A percentile compares a stretch with the other conserved stretches of the same genome.
Conservation (phyloP, 345 rosid genomes). For the Carallia pectinifolia region DNA sequence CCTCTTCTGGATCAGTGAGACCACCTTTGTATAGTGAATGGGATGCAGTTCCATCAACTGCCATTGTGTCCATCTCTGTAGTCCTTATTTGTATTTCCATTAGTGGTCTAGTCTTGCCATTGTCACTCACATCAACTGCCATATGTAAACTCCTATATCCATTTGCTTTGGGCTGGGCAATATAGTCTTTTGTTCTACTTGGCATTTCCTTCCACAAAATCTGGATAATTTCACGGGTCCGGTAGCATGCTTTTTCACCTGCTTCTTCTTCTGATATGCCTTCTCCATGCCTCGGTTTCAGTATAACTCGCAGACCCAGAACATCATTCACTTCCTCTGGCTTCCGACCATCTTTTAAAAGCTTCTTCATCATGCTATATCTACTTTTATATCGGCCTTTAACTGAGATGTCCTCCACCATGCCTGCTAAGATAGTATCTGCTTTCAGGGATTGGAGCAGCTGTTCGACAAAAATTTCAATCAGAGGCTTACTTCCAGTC, state of each 20-base stretch:
- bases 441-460: slow-evolving; percentile 54
- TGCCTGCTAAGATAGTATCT: slow-evolving; percentile 46
- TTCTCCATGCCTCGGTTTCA: slow-evolving; percentile 48
- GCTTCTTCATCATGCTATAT: slow-evolving; percentile 94
- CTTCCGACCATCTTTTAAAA: slow-evolving; percentile 78
- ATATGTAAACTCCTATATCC: slow-evolving; percentile 90
- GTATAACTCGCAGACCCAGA: slow-evolving; percentile 73
- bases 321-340: slow-evolving; percentile 85
- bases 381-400: slow-evolving; percentile 83
- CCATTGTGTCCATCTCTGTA: slow-evolving; percentile 72
- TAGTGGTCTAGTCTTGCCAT: slow-evolving; percentile 53
- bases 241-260: slow-evolving; percentile 70
- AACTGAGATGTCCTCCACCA: slow-evolving; percentile 63
- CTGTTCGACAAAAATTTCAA: slow-evolving; percentile 61
- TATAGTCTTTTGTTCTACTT: slow-evolving; percentile 79
- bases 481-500: slow-evolving; percentile 57
- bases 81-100: slow-evolving; percentile 96
- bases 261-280: slow-evolving; percentile 22
- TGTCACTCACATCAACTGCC: slow-evolving; percentile 86
- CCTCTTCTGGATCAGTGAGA: slow-evolving; percentile 86
- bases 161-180: slow-evolving; percentile 70
- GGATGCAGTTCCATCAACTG: slow-evolving; percentile 83
- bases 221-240: slow-evolving; percentile 56
- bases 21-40: slow-evolving; percentile 91
- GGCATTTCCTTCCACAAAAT: slow-evolving; percentile 84